Evolutionary conservation across 805 yeast species (phyloP).

Genomic region (Ogataea dorogensis): DNA sequence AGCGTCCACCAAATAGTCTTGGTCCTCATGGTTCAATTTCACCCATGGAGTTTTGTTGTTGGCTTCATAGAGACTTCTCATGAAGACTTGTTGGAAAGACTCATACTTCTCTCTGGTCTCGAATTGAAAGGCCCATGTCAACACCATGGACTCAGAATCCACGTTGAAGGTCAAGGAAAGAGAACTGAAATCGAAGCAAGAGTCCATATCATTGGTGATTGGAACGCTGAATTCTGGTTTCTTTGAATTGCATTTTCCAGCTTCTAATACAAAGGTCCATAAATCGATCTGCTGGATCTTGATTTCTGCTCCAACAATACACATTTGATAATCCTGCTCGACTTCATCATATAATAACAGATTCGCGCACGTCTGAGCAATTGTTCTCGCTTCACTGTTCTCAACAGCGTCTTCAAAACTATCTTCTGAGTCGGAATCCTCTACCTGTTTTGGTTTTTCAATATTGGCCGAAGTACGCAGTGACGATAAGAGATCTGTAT

Average conservation of each 20-base stretch:
- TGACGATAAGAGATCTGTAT: constrained; percentile 20
- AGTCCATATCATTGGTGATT: constrained; percentile 53
- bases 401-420: constrained; percentile 33
- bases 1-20: constrained; percentile 57
- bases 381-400: constrained; percentile 23
- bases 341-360: constrained; percentile 58
- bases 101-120: constrained; percentile 37
- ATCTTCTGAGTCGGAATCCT: constrained; percentile 21
- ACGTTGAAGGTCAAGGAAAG: constrained; percentile 67
- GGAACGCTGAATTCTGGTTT: constrained; percentile 38
- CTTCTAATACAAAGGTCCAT: constrained; percentile 54
- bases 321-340: constrained; percentile 45
- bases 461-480: constrained; percentile 19
- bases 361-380: constrained; percentile 27
- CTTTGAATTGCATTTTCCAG: constrained; percentile 30
- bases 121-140: constrained; percentile 68
- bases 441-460: constrained; percentile 2
- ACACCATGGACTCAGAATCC: constrained; percentile 38
- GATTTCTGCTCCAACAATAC: constrained; percentile 36
- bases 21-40: constrained; percentile 41
- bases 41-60: constrained; percentile 51
- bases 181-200: constrained; percentile 59
- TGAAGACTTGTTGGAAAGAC: constrained; percentile 51
- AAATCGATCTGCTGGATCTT: constrained; percentile 44
- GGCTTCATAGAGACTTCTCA: constrained; percentile 60